Conservation (phyloP, 495 filamentous ascomycete species). For the Stereocaulon alpinum region DNA sequence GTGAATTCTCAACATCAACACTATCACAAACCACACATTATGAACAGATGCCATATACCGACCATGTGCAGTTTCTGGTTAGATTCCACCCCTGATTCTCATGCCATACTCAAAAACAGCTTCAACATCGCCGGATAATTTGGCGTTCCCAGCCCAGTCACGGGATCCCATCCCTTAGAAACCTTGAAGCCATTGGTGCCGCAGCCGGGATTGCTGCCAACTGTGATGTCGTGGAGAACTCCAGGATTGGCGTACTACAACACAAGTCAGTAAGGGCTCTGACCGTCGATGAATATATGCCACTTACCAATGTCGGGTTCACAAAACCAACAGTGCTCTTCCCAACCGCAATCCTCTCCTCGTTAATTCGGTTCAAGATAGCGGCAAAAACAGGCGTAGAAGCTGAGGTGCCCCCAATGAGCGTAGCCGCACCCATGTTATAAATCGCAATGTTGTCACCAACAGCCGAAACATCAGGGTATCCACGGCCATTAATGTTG, state of each 20-base stretch:
- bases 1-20: no score
- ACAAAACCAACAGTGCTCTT: conserved; percentile 51
- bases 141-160: conserved; percentile 50
- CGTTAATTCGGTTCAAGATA: conserved; percentile 52
- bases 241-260: conserved; percentile 46
- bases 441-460: conserved; percentile 44
- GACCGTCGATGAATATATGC: no score
- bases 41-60: no score
- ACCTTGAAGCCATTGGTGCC: conserved; percentile 44
- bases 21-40: no score
- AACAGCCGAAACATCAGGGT: conserved; percentile 54
- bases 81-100: not conserved
- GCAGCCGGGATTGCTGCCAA: conserved; percentile 50
- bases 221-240: conserved; percentile 51
- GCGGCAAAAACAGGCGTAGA: conserved; percentile 47
- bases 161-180: conserved; percentile 50
- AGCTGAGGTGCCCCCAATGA: conserved; percentile 47
- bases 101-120: conserved; percentile 31
- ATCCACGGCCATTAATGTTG: conserved; percentile 50
- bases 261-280: not conserved
- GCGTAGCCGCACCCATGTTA: conserved; percentile 28
- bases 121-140: conserved; percentile 40
- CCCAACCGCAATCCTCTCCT: conserved; percentile 45
- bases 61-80: no score
- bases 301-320: conserved; percentile 36